A percentile compares a stretch with the other conserved stretches of the same genome.
Evolutionary conservation across 305 asterid species (phyloP).

Genomic region (Euphrasia arctica): DNA sequence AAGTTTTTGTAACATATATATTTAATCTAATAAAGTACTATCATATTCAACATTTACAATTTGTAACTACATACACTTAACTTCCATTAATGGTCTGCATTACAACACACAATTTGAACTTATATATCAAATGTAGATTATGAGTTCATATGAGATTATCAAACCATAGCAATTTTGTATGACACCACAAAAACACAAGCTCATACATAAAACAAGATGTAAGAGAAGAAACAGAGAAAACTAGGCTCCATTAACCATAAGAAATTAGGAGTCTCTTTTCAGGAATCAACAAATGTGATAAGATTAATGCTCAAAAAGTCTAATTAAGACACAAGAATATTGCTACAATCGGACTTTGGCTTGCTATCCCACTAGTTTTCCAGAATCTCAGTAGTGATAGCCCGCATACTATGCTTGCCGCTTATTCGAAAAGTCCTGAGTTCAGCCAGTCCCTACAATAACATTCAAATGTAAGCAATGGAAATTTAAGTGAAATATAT

Average conservation of each 20-base stretch:
- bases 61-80: too few relatives aligned
- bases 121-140: too few relatives aligned
- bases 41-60: not conserved
- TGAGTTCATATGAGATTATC: too few relatives aligned
- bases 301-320: not conserved
- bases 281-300: not conserved
- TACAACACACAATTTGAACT: too few relatives aligned
- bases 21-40: not conserved
- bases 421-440: slow-evolving; percentile 50
- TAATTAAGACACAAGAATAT: not conserved
- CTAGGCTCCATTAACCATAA: not conserved
- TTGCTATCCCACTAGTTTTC: slow-evolving; percentile 2
- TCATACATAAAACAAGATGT: not conserved
- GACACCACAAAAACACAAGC: not conserved
- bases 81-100: too few relatives aligned
- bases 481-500: not conserved
- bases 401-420: not conserved
- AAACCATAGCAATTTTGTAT: too few relatives aligned
- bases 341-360: not conserved
- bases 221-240: not conserved
- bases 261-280: not conserved
- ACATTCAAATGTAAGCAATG: slow-evolving; percentile 7
- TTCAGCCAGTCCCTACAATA: slow-evolving; percentile 66
- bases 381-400: slow-evolving; percentile 7
- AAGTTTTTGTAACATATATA: not conserved